Percentiles rank a stretch among this genome's conserved stretches.
Conservation (phyloP, 192 early-diverging fungal species). For the Coemansia sp. region DNA sequence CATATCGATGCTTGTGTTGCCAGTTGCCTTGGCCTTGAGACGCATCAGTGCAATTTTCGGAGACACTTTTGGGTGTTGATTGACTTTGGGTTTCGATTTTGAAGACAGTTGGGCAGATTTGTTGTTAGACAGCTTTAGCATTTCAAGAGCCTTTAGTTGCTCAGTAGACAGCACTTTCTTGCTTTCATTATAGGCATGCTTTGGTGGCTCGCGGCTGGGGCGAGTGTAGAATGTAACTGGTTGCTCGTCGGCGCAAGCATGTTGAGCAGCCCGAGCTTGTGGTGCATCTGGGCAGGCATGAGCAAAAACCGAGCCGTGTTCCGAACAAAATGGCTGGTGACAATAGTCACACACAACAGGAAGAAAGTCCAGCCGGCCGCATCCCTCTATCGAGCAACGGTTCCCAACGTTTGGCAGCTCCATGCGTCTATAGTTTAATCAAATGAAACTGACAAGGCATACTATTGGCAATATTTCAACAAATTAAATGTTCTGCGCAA, state of each 20-base stretch:
- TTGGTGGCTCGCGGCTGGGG: constrained; percentile 18
- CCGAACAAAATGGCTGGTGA: constrained; percentile 25
- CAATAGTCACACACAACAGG: constrained; percentile 26
- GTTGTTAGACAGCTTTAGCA: constrained; percentile 6
- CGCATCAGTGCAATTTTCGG: constrained; percentile 50
- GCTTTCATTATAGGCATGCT: constrained; percentile 9
- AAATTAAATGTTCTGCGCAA: too few relatives aligned
- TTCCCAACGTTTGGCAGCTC: constrained; percentile 41
- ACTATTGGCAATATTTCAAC: too few relatives aligned
- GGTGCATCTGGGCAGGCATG: constrained; percentile 23
- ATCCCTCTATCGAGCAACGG: constrained; percentile 30
- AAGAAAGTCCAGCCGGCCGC: constrained; percentile 39
- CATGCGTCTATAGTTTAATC: constrained; percentile 14
- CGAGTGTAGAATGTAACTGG: constrained; percentile 32
- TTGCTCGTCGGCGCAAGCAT: not conserved
- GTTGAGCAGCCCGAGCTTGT: not conserved
- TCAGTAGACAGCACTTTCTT: constrained; percentile 31
- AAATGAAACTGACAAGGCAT: not conserved
- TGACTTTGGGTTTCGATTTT: not conserved
- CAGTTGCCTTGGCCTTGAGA: constrained; percentile 43
- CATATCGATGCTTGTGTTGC: constrained; percentile 36
- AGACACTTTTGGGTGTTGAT: constrained; percentile 10
- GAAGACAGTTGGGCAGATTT: not conserved
- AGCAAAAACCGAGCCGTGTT: constrained; percentile 16
- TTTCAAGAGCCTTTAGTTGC: constrained; percentile 24